Percentiles rank a stretch among this genome's conserved stretches.
phyloP scores from a whole-genome alignment of 805 yeast species.

The Schwanniomyces yamadae region DNA sequence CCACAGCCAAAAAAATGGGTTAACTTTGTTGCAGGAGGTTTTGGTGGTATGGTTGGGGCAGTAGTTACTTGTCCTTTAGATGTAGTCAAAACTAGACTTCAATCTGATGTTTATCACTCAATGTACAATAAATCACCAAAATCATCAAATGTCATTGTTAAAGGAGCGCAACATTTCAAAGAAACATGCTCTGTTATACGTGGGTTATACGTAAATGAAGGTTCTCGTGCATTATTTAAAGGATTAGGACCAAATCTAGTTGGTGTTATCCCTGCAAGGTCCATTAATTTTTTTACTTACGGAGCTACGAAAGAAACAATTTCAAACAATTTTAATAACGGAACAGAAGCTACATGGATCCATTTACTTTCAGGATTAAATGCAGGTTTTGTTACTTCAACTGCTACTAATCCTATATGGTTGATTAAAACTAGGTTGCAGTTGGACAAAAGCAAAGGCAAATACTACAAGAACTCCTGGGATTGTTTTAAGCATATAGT shows the following conservation, averaged over 20 bases:
- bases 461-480: conserved; percentile 75
- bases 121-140: conserved; percentile 51
- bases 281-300: conserved; percentile 93
- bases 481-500: conserved; percentile 77
- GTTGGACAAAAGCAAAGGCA: conserved; percentile 69
- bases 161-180: conserved; percentile 66
- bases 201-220: conserved; percentile 72
- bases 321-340: conserved; percentile 64
- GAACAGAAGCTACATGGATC: conserved; percentile 78
- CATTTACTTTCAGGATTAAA: conserved; percentile 82
- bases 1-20: conserved; percentile 49
- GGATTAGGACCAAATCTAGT: conserved; percentile 96
- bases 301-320: conserved; percentile 86
- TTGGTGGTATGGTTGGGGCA: conserved; percentile 99
- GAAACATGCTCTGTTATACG: conserved; percentile 78
- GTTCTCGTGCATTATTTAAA: conserved; percentile 81
- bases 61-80: conserved; percentile 92
- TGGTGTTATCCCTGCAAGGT: conserved; percentile 97
- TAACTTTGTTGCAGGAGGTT: conserved; percentile 86
- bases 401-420: conserved; percentile 98
- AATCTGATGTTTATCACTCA: conserved; percentile 75
- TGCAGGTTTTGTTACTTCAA: conserved; percentile 93
- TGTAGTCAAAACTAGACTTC: conserved; percentile 92
- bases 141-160: conserved; percentile 36
- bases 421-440: conserved; percentile 91